Evolutionary conservation across 441 rosid genomes (phyloP), one percentile per base, ranked within the genome.

Genomic region (Adansonia madagascariensis): DNA sequence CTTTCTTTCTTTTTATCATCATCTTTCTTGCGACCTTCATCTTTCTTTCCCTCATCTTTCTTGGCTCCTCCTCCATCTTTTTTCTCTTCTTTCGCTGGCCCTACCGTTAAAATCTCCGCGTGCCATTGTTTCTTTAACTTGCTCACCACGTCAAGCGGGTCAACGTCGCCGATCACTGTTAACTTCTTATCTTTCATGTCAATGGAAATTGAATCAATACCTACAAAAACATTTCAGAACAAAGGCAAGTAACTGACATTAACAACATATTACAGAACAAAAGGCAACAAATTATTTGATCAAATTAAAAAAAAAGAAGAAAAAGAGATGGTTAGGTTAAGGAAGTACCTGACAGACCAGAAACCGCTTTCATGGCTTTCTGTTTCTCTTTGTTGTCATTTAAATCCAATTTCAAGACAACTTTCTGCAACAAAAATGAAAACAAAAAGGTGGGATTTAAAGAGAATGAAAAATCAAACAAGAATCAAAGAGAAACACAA

Each of bases 81-180:
- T 74, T 89, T 90, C 77, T 86, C 88, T 15, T 89, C 86, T 60
- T 90, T 83, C 0, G 84, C 89, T 0, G 91, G 89, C 3, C 93
- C 93, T 3, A 88, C 90, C 0, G 88, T 81, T 6, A 81, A 24
- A 57, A 94, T 75, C 17, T 90, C 81, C 0, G 88, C 27, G 49
- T 35, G 0, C 80, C 88, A 87, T 22, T 56, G 79, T 71, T 79
- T 89, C 59, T 88, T 82, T 59, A 91, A 81, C 78, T 87, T 93
- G 52, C 4, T 67, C 20, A 82, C 91, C 6, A 95, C 67, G 7
- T 31, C 8, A 14, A 83, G 78, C 0, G 92, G 87, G 63, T 95
- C 91, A 1, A 90, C 83, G 0, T 84, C 86, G 9, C 97, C 98
- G 0, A 76, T 81, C 11, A 95, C 88, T 0, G 98, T 95, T 55